Evolutionary conservation across 1,139 yeast genomes (phyloP), one percentile per base, ranked within the genome.

Genomic region (Sugiyamaella xylanicola): DNA sequence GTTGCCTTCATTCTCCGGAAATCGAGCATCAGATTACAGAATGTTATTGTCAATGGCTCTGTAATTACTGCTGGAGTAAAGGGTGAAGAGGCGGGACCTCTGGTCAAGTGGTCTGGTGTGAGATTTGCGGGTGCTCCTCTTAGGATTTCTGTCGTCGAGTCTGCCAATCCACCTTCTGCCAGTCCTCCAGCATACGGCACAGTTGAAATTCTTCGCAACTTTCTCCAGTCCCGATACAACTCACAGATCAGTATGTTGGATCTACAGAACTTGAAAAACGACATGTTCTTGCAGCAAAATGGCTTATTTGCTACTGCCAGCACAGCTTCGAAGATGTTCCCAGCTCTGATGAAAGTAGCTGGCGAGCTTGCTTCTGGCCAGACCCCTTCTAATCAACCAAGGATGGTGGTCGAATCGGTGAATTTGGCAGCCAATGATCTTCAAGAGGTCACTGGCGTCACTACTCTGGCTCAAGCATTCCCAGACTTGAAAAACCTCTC

Each of bases 311-410:
- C 82, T 20, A 75, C 81, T 16, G 74, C 84, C 0, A 69, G 78
- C 3, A 78, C 83, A 5, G 79, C 84, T 50, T 80, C 95, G 15
- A 92, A 92, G 70, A 85, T 92, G 79, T 91, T 93, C 71, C 88
- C 92, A 2, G 99, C 99, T 0, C 74, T 93, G 62, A 84, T 93
- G 90, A 90, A 87, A 68, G 74, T 95, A 17, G 96, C 97, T 0
- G 68, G 74, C 0, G 76, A 77, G 52, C 81, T 79, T 48, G 66
- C 76, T 44, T 4, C 48, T 8, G 48, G 39, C 16, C 39, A 29
- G n/a, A n/a, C n/a, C n/a, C n/a, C n/a, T n/a, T n/a, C n/a, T n/a
- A n/a, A n/a, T n/a, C n/a, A n/a, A n/a, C 46, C 37, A 3, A 8
- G 35, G 7, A 20, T 48, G 13, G 61, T 61, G 21, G 87, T 91